A percentile compares a stretch with the other conserved stretches of the same genome.
Conservation (phyloP, 163 green algal genomes). For the Coccomyxa subellipsoidea region DNA sequence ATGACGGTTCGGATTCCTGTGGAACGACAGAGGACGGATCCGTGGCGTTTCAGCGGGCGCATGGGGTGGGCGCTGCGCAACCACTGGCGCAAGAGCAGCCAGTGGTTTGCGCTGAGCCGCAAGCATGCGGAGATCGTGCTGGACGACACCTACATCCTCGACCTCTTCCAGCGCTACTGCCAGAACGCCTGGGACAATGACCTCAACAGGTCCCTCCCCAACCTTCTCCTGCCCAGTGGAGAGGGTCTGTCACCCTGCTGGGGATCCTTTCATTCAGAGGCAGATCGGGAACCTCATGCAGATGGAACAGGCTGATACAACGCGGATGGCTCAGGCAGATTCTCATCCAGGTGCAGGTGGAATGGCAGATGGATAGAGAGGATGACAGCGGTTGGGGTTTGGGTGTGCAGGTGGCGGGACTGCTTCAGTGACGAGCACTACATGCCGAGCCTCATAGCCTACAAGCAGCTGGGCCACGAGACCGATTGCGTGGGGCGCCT, state of each 20-base stretch:
- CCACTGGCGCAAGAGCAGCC: slow-evolving; percentile 27
- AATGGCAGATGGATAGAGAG: too few species aligned
- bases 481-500: slow-evolving; percentile 6
- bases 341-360: too few species aligned
- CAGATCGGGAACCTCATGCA: too few species aligned
- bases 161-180: slow-evolving; percentile 12
- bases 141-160: slow-evolving; percentile 6
- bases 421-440: slow-evolving; percentile 22
- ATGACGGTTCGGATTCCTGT: not conserved
- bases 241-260: too few species aligned
- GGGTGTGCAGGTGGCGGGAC: slow-evolving; percentile 15
- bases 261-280: too few species aligned
- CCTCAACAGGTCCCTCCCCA: not conserved
- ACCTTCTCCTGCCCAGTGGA: not conserved
- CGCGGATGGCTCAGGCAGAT: too few species aligned
- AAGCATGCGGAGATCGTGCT: slow-evolving; percentile 20
- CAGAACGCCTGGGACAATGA: slow-evolving; percentile 11
- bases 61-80: slow-evolving; percentile 11
- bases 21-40: slow-evolving; percentile 8
- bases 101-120: slow-evolving; percentile 28
- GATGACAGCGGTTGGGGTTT: too few species aligned
- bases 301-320: too few species aligned
- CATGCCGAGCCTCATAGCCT: slow-evolving; percentile 9
- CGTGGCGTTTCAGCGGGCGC: slow-evolving; percentile 4
- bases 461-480: slow-evolving; percentile 18